phyloP scores from a whole-genome alignment of 2,329 filamentous ascomycete species.

The Trichoderma asperellum region DNA sequence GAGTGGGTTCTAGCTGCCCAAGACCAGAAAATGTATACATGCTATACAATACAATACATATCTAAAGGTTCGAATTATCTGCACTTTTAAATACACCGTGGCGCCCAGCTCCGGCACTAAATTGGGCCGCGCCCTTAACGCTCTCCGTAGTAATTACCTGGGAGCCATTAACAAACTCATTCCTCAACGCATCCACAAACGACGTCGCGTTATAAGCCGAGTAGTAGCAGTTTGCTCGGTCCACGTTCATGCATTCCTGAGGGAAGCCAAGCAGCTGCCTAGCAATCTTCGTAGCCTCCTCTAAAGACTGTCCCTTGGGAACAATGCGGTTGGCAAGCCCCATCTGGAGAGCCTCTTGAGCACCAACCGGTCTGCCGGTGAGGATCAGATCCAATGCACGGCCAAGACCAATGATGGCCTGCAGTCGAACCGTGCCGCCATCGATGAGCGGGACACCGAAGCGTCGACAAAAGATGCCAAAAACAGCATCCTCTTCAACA shows the following conservation, averaged over 20 bases:
- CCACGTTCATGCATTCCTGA: constrained; percentile 55
- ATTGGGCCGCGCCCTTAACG: constrained; percentile 11
- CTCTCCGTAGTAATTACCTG: constrained; percentile 10
- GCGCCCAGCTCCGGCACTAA: constrained; percentile 15
- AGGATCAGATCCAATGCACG: constrained; percentile 61
- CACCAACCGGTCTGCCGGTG: constrained; percentile 54
- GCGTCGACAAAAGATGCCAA: constrained; percentile 60
- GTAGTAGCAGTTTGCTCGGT: constrained; percentile 55
- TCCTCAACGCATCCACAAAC: constrained; percentile 54
- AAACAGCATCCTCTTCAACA: constrained; percentile 56
- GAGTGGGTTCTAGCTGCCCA: neutral
- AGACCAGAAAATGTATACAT: neutral
- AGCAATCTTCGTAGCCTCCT: constrained; percentile 54
- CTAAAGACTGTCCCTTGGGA: constrained; percentile 52
- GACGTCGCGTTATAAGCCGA: constrained; percentile 51
- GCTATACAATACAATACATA: too few species aligned
- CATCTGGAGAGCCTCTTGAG: constrained; percentile 54
- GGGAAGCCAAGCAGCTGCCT: constrained; percentile 53
- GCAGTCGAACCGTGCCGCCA: constrained; percentile 56
- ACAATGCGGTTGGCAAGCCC: constrained; percentile 59
- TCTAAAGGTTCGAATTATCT: constrained; percentile 22
- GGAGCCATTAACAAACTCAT: constrained; percentile 44
- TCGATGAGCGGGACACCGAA: constrained; percentile 44
- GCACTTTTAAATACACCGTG: constrained; percentile 16
- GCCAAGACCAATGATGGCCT: constrained; percentile 55